Percentiles rank a stretch among this genome's conserved stretches.
Conservation (phyloP, 2,329 filamentous ascomycete species). For the Hirsutella thompsonii region DNA sequence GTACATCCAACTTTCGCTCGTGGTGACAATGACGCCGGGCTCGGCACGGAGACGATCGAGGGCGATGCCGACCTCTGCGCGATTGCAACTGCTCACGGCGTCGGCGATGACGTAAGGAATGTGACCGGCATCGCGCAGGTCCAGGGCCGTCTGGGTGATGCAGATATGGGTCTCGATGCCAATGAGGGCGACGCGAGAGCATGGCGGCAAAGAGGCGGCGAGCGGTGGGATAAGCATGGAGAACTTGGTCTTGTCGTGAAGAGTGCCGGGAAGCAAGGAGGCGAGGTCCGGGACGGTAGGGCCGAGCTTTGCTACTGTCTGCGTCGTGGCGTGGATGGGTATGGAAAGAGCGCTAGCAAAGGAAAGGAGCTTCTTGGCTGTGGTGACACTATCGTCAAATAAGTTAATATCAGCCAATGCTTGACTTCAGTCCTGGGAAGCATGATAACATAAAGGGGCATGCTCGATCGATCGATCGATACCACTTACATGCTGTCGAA, state of each 20-base stretch:
- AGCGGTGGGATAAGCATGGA: slow-evolving; percentile 73
- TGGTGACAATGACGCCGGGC: slow-evolving; percentile 62
- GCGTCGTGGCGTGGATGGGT: slow-evolving; percentile 77
- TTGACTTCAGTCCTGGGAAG: neutral
- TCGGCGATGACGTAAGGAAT: slow-evolving; percentile 80
- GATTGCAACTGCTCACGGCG: slow-evolving; percentile 78
- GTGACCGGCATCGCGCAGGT: slow-evolving; percentile 63
- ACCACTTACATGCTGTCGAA: slow-evolving; percentile 73
- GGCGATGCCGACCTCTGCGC: slow-evolving; percentile 67
- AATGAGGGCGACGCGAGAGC: slow-evolving; percentile 59
- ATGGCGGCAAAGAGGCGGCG: slow-evolving; percentile 19
- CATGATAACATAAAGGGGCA: neutral
- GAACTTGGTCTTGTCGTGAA: slow-evolving; percentile 81
- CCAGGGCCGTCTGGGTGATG: slow-evolving; percentile 81
- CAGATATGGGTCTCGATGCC: slow-evolving; percentile 94
- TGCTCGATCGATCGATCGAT: slow-evolving; percentile 5
- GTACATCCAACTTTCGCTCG: slow-evolving; percentile 81
- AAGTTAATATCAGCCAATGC: neutral
- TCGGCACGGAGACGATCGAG: slow-evolving; percentile 62
- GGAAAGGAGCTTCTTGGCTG: slow-evolving; percentile 54
- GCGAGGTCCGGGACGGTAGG: slow-evolving; percentile 63
- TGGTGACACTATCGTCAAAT: slow-evolving; percentile 35
- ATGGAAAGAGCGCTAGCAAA: slow-evolving; percentile 54
- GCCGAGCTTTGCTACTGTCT: slow-evolving; percentile 68
- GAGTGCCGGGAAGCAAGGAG: slow-evolving; percentile 35